Conservation (phyloP, 2,329 filamentous ascomycete species). For the Juglanconis sp. region DNA sequence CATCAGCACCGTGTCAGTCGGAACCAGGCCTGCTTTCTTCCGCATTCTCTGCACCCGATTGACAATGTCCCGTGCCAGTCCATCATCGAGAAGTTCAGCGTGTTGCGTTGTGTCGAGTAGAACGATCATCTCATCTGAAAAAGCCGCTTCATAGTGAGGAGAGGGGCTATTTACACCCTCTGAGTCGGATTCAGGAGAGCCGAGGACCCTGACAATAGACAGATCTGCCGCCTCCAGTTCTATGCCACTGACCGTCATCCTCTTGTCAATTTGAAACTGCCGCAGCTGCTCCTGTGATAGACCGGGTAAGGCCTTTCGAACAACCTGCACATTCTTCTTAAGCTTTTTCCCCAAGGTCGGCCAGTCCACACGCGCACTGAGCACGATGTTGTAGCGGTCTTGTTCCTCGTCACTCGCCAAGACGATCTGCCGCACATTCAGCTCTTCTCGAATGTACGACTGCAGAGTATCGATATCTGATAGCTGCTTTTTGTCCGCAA, state of each 20-base stretch:
- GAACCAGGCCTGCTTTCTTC: conserved; percentile 86
- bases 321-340: too few relatives aligned
- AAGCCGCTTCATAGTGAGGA: conserved; percentile 29
- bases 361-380: too few relatives aligned
- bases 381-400: too few relatives aligned
- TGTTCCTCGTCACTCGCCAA: too few relatives aligned
- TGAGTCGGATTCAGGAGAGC: conserved; percentile 48
- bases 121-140: conserved; percentile 82
- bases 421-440: too few relatives aligned
- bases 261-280: conserved; percentile 69
- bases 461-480: too few relatives aligned
- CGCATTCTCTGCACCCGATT: conserved; percentile 86
- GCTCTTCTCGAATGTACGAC: too few relatives aligned
- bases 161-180: background rate
- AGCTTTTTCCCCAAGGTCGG: too few relatives aligned
- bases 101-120: conserved; percentile 75
- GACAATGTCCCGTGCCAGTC: conserved; percentile 86
- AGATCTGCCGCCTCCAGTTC: conserved; percentile 78
- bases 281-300: conserved; percentile 69
- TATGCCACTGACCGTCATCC: conserved; percentile 82
- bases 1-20: conserved; percentile 94
- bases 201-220: conserved; percentile 73
- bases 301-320: too few relatives aligned
- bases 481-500: too few relatives aligned
- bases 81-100: conserved; percentile 82